Conservation (phyloP, 2,329 filamentous ascomycete genomes). For the Colletotrichum limetticola region DNA sequence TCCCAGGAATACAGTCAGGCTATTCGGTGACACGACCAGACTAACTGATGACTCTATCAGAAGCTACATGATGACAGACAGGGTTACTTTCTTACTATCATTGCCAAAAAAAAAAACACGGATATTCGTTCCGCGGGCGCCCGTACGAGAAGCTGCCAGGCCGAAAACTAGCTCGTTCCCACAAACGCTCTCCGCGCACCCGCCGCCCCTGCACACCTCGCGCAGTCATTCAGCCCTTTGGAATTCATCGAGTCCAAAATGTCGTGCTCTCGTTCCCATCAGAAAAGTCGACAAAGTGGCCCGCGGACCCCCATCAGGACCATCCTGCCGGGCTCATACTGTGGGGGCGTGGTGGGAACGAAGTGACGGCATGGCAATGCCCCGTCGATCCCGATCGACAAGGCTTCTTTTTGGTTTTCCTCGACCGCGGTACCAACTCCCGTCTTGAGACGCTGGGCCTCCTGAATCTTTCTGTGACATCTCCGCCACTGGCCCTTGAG, state of each 20-base stretch:
- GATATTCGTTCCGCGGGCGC: not conserved
- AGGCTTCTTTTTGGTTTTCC: not conserved
- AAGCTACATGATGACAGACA: not conserved
- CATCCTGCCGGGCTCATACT: conserved; percentile 8
- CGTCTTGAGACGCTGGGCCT: not conserved
- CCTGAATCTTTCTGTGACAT: not conserved
- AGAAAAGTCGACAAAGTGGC: not conserved
- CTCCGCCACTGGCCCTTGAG: not conserved
- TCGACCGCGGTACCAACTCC: not conserved
- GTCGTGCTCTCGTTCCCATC: not conserved
- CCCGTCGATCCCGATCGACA: conserved; percentile 29
- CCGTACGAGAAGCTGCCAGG: not conserved
- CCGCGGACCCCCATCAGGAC: conserved; percentile 9
- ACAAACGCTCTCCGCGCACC: not conserved
- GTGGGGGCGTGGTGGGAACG: not conserved
- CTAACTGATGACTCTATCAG: not conserved
- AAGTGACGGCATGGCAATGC: conserved; percentile 22
- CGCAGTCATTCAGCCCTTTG: not conserved
- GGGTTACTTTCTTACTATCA: not conserved
- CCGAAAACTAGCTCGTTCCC: not conserved
- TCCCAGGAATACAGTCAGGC: not conserved
- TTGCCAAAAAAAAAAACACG: no score
- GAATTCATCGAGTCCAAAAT: not conserved
- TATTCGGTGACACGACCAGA: not conserved
- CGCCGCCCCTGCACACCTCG: not conserved